These are phyloP conservation scores for Massospora cicadina DNA, from an alignment of 371 early-diverging fungal genomes.

Conservation along the genomic window DNA sequence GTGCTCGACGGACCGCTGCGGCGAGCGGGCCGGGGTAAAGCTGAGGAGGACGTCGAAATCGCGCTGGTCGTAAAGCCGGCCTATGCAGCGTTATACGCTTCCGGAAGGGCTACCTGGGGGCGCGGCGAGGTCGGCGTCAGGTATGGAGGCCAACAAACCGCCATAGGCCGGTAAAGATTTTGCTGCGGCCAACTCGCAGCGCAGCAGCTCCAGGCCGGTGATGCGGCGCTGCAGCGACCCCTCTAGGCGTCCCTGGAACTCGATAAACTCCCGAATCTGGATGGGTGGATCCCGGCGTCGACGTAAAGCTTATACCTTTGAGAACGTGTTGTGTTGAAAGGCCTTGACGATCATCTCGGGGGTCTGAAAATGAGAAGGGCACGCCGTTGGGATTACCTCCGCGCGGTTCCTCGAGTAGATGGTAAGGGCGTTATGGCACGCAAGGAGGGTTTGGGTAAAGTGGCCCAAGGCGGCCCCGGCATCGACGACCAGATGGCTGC, in stretches of 20 bases:
- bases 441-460: not conserved
- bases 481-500: not conserved
- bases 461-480: not conserved
- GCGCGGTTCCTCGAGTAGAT: not conserved
- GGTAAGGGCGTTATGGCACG: not conserved
- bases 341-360: not conserved
- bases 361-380: not conserved
- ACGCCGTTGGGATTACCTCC: not conserved
- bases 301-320: not conserved
- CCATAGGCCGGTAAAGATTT: not conserved
- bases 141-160: not conserved
- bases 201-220: not conserved
- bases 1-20: not conserved
- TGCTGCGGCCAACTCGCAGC: not conserved
- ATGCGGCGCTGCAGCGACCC: not conserved
- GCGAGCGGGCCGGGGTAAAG: not conserved
- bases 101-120: not conserved
- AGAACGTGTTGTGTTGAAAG: not conserved
- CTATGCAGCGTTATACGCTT: not conserved
- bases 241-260: not conserved
- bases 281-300: not conserved
- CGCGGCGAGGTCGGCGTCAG: not conserved
- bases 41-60: not conserved
- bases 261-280: not conserved
- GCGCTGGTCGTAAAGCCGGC: not conserved